These are phyloP conservation scores for Penicillium digitatum DNA, from an alignment of 2,329 filamentous ascomycete genomes.

Conservation along the genomic window DNA sequence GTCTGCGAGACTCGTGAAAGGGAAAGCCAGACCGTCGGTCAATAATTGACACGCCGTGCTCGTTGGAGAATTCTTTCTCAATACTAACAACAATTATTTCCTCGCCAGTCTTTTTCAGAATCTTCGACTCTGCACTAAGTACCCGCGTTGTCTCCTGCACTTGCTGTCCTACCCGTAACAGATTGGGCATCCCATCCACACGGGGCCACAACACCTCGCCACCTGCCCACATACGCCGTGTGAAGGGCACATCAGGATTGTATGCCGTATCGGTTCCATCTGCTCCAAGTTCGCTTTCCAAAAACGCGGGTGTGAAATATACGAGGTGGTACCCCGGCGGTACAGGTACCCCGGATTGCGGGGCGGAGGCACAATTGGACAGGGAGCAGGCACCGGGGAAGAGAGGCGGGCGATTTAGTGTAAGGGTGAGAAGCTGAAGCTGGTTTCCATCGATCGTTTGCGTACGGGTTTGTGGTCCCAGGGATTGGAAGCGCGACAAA, in stretches of 20 bases:
- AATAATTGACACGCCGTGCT: constrained; percentile 50
- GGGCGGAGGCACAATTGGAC: constrained; percentile 37
- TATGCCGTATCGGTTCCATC: constrained; percentile 61
- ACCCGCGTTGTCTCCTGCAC: constrained; percentile 57
- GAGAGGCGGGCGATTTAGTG: constrained; percentile 51
- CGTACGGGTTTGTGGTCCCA: constrained; percentile 41
- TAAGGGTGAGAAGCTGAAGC: constrained; percentile 58
- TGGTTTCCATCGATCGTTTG: constrained; percentile 61
- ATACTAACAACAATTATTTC: constrained; percentile 65
- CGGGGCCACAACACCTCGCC: constrained; percentile 55
- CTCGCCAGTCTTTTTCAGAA: constrained; percentile 50
- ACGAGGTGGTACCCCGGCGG: constrained; percentile 60
- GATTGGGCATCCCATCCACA: constrained; percentile 31
- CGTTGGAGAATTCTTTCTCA: constrained; percentile 56
- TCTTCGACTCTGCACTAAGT: constrained; percentile 53
- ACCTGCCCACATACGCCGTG: constrained; percentile 65
- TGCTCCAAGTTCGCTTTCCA: constrained; percentile 53
- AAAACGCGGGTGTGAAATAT: constrained; percentile 58
- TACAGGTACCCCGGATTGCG: constrained; percentile 46
- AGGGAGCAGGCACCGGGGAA: constrained; percentile 40
- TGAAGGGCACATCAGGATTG: constrained; percentile 58
- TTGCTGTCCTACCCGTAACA: constrained; percentile 53
- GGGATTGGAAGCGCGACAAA: constrained; percentile 41
- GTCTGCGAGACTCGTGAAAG: background rate
- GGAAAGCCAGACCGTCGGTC: constrained; percentile 48